Conservation (phyloP, 1,139 yeast species). For the Magnusiomyces tetraspermus region DNA sequence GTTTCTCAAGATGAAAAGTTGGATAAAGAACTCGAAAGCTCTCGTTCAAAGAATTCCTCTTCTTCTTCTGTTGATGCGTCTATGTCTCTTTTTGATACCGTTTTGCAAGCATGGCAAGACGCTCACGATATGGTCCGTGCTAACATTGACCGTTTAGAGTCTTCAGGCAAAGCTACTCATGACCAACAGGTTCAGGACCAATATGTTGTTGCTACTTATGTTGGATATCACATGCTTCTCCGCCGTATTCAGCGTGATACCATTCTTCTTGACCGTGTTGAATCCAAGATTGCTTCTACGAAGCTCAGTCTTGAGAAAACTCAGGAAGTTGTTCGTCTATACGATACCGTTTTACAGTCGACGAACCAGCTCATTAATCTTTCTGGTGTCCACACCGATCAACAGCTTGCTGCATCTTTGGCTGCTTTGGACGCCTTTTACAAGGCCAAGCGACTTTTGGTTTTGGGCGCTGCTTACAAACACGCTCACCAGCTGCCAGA, state of each 20-base stretch:
- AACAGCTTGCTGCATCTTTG: constrained; percentile 49
- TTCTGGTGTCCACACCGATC: constrained; percentile 89
- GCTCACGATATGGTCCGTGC: constrained; percentile 43
- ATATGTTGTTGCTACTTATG: constrained; percentile 65
- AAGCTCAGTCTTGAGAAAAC: constrained; percentile 28
- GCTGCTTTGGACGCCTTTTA: constrained; percentile 43
- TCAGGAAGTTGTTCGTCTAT: constrained; percentile 43
- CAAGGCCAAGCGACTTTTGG: constrained; percentile 36
- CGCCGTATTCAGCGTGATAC: constrained; percentile 66
- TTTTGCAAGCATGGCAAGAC: constrained; percentile 48
- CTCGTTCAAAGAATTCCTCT: constrained; percentile 16
- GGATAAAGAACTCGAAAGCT: constrained; percentile 15
- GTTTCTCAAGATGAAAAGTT: constrained; percentile 21
- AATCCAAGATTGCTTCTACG: constrained; percentile 22
- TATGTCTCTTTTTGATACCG: constrained; percentile 35
- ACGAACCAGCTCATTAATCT: constrained; percentile 57
- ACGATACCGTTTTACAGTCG: constrained; percentile 41
- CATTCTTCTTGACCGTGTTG: constrained; percentile 33
- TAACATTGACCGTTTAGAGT: constrained; percentile 39
- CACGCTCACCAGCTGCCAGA: constrained; percentile 40
- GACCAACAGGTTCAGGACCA: constrained; percentile 56
- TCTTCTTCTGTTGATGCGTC: constrained; percentile 28
- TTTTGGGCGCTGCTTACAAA: constrained; percentile 45
- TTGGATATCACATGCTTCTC: constrained; percentile 57
- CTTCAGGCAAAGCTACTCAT: constrained; percentile 35